These are phyloP conservation scores for Herpotrichia juniperi DNA, from an alignment of 2,329 filamentous ascomycete species.

Conservation along the genomic window DNA sequence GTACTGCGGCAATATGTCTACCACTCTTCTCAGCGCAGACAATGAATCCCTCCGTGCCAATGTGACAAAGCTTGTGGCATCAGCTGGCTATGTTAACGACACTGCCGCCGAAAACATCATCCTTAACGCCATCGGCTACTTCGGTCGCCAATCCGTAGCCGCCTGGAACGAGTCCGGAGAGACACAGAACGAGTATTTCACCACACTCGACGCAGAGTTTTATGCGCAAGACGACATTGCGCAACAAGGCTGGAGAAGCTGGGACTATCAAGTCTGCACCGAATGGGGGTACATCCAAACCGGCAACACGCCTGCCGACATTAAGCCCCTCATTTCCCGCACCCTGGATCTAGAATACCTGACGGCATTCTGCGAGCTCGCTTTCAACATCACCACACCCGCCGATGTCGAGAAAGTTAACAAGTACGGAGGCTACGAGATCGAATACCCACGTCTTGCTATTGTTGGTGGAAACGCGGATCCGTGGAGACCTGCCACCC, in stretches of 20 bases:
- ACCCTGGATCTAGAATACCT: constrained; percentile 68
- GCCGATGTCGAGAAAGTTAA: constrained; percentile 73
- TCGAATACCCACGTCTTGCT: constrained; percentile 77
- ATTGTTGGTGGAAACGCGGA: constrained; percentile 79
- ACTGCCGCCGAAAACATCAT: constrained; percentile 55
- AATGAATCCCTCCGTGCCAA: constrained; percentile 45
- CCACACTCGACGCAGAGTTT: constrained; percentile 53
- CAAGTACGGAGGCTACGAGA: constrained; percentile 74
- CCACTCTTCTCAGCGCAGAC: constrained; percentile 51
- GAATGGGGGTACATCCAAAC: constrained; percentile 80
- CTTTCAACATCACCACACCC: constrained; percentile 71
- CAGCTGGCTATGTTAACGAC: constrained; percentile 56
- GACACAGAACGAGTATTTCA: constrained; percentile 60
- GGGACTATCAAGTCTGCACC: constrained; percentile 62
- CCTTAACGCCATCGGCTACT: constrained; percentile 64
- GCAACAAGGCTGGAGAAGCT: constrained; percentile 54
- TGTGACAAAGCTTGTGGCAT: constrained; percentile 53
- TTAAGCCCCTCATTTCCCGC: constrained; percentile 74
- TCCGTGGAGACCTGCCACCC: constrained; percentile 78
- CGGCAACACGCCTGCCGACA: constrained; percentile 68
- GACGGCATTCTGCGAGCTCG: constrained; percentile 66
- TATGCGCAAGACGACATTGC: constrained; percentile 53
- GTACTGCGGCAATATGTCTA: constrained; percentile 64
- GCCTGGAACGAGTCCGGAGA: constrained; percentile 41
- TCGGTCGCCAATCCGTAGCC: constrained; percentile 52